A percentile compares a stretch with the other conserved stretches of the same genome.
phyloP scores from a whole-genome alignment of 345 rosid genomes.

The Aquilaria malaccensis region DNA sequence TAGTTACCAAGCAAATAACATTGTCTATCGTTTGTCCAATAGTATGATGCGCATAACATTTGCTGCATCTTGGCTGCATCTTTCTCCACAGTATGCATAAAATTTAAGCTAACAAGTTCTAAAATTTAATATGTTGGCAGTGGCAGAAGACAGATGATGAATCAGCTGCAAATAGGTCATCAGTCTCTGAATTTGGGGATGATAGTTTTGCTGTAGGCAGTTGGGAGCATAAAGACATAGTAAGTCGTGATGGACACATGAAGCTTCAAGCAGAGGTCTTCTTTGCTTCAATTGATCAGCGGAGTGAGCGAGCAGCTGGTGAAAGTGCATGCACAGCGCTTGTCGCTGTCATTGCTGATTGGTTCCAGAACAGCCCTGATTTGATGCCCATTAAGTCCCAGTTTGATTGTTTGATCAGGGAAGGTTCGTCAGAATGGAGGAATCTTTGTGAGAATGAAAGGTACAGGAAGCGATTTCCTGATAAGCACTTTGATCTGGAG shows the following conservation, averaged over 20 bases:
- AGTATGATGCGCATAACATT: too few relatives aligned
- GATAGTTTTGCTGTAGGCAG: slow-evolving; percentile 83
- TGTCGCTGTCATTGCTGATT: slow-evolving; percentile 91
- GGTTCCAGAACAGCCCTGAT: slow-evolving; percentile 75
- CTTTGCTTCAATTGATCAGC: slow-evolving; percentile 93
- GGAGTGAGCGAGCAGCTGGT: slow-evolving; percentile 89
- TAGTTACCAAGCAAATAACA: too few relatives aligned
- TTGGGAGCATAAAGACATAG: slow-evolving; percentile 78
- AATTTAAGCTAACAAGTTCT: neutral
- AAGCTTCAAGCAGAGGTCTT: slow-evolving; percentile 69
- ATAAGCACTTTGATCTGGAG: slow-evolving; percentile 93
- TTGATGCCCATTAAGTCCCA: slow-evolving; percentile 93
- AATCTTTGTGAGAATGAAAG: slow-evolving; percentile 72
- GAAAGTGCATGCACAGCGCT: slow-evolving; percentile 94
- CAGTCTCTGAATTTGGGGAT: slow-evolving; percentile 84
- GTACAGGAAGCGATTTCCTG: slow-evolving; percentile 70
- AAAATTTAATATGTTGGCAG: slow-evolving; percentile 34
- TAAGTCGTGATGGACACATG: slow-evolving; percentile 87
- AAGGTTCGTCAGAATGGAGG: slow-evolving; percentile 96
- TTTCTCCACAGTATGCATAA: slow-evolving; percentile 4
- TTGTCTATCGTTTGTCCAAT: too few relatives aligned
- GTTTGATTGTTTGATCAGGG: slow-evolving; percentile 82
- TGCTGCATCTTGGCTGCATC: neutral
- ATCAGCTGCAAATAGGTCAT: slow-evolving; percentile 48
- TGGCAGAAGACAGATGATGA: slow-evolving; percentile 64